These are phyloP conservation scores for Diaporthe vexans DNA, from an alignment of 2,329 filamentous ascomycete species.

Conservation along the genomic window DNA sequence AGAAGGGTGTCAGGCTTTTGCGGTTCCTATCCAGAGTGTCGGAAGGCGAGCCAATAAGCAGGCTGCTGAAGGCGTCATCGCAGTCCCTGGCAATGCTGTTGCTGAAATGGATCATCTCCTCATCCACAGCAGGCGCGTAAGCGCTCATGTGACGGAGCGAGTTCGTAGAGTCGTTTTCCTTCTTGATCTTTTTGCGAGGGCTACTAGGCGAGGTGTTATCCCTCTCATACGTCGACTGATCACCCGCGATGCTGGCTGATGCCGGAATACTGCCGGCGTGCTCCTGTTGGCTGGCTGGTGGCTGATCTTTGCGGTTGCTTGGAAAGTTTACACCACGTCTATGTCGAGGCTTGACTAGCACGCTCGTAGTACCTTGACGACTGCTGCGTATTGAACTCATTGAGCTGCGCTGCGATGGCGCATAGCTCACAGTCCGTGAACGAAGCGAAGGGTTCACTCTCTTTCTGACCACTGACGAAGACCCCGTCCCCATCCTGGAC, in stretches of 20 bases:
- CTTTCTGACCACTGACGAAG: slow-evolving; percentile 43
- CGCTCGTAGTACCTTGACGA: slow-evolving; percentile 56
- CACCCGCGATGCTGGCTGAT: slow-evolving; percentile 48
- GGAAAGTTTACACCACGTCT: slow-evolving; percentile 71
- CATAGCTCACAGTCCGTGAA: slow-evolving; percentile 43
- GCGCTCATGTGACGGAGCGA: slow-evolving; percentile 30
- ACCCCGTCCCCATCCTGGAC: slow-evolving; percentile 38
- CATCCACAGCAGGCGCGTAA: slow-evolving; percentile 55
- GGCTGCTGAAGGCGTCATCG: slow-evolving; percentile 90
- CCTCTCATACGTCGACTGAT: slow-evolving; percentile 47
- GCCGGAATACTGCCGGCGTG: slow-evolving; percentile 42
- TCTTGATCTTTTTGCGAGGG: slow-evolving; percentile 43
- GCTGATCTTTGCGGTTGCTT: slow-evolving; percentile 57
- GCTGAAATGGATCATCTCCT: slow-evolving; percentile 86
- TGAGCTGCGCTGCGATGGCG: slow-evolving; percentile 57
- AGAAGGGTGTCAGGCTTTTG: slow-evolving; percentile 58
- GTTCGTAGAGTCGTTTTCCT: slow-evolving; percentile 24
- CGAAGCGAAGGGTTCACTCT: slow-evolving; percentile 37
- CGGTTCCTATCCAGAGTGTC: slow-evolving; percentile 42
- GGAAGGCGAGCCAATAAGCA: slow-evolving; percentile 55
- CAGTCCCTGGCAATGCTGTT: slow-evolving; percentile 89
- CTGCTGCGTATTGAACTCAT: slow-evolving; percentile 65
- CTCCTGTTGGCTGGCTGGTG: slow-evolving; percentile 38
- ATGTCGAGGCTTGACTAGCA: slow-evolving; percentile 60
- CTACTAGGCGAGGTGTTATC: slow-evolving; percentile 45